Conservation (phyloP, 1,139 yeast genomes). For the Suhomyces yuchorum region DNA sequence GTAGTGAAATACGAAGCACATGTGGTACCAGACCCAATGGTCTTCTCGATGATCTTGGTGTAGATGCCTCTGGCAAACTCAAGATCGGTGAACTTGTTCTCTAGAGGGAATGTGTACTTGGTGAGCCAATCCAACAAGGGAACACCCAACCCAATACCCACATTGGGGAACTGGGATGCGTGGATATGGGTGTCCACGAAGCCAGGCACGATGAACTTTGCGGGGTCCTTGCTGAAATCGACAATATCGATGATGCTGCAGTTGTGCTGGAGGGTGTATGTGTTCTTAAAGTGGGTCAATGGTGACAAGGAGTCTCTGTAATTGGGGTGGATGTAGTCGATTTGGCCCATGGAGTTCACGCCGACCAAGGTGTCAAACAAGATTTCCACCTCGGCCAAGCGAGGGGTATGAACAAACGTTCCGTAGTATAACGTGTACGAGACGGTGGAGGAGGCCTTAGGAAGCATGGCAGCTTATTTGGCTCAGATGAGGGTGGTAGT, state of each 20-base stretch:
- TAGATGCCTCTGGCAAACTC: constrained; percentile 63
- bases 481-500: not conserved
- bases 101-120: constrained; percentile 86
- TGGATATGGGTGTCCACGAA: constrained; percentile 95
- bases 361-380: constrained; percentile 36
- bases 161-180: constrained; percentile 95
- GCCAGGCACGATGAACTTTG: constrained; percentile 81
- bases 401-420: constrained; percentile 42
- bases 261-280: constrained; percentile 1
- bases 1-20: constrained; percentile 92
- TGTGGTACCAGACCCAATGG: constrained; percentile 82
- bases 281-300: constrained; percentile 11
- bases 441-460: constrained; percentile 23
- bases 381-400: constrained; percentile 30
- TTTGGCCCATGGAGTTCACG: constrained; percentile 32
- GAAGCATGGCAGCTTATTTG: not conserved
- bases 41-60: constrained; percentile 61
- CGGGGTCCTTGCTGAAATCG: constrained; percentile 31
- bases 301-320: constrained; percentile 13
- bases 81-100: constrained; percentile 47
- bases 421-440: constrained; percentile 39
- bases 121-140: constrained; percentile 89
- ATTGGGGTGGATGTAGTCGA: constrained; percentile 32
- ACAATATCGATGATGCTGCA: constrained; percentile 25
- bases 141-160: constrained; percentile 83